Base-by-base conservation (phyloP, 768 basidiomycete species). In the Lactarius vividus region DNA sequence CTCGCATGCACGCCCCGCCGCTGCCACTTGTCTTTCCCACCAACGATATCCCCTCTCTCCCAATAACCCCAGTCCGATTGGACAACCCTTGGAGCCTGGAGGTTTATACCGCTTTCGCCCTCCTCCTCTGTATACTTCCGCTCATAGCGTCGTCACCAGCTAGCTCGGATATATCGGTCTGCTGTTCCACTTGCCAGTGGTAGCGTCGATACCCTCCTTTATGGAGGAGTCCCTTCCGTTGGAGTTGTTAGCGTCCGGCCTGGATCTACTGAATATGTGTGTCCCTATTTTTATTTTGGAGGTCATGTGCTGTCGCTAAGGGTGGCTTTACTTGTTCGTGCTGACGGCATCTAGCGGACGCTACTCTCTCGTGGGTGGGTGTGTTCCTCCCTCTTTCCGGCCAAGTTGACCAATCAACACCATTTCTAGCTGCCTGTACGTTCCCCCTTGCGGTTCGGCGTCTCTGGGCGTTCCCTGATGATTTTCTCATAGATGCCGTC, bases 371-470 rank as follows among this genome's bases (percentile, higher is more conserved):
- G 7, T 2, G 0, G 56, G 68, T 69, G 8, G 33, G 67, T 56
- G 3, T 20, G 1, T 18, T 3, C 13, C 31, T n/a, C 13, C n/a
- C 16, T 35, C 26, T 1, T 59, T 3, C 26, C 23, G n/a, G 23
- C 16, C 1, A 18, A 4, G 1, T 31, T 23, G 44, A 23, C n/a
- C n/a, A n/a, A 46, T 46, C 40, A 11, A 35, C 10, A 26, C 46
- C 56, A 23, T 33, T 62, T 29, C 31, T 29, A 63, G 58, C 68
- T 44, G 40, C 62, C 26, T 60, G 61, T 69, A 59, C 29, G 66
- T 61, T 31, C 35, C 53, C 33, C 49, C n/a, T 10, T 40, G 46
- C 26, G 31, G 53, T 7, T 53, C 2, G 23, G 7, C 11, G 1
- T 39, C 9, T 4, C 9, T 33, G 33, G 33, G 0, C 5, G 3